Base-by-base conservation (phyloP, 305 asterid species). In the Fraxinus velutina region DNA sequence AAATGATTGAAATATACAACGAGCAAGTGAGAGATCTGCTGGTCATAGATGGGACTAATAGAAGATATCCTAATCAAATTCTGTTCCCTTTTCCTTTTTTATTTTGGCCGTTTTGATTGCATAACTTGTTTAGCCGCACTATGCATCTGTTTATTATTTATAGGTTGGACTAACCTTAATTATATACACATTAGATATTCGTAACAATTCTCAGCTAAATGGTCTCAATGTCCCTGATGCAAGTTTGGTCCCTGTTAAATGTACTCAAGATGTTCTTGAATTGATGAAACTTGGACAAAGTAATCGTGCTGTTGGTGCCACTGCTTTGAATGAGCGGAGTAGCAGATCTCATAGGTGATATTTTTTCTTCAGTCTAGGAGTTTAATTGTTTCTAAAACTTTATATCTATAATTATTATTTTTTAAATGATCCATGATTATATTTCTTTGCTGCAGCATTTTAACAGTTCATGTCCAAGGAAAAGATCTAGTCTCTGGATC, bases 191-290 rank as follows among this genome's bases (percentile, higher is more conserved):
- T 91, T 94, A 89, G 98, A 94, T 80, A 90, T 94, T 76, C 87
- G 98, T 78, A 94, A 94, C 89, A 92, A 92, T 82, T 94, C 97
- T 81, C 98, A 94, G 84, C 92, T 91, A 24, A 94, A 94, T 62
- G 98, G 98, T 73, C 96, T 94, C 42, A 94, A 94, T 84, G 98
- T 94, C 74, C 98, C 98, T 34, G 97, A 94, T 86, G 98, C 98
- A 6, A 88, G 92, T 85, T 81, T 94, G 71, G 78, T 93, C 85
- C 90, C 92, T 3, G 98, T 94, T 29, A 92, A 85, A 81, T 85
- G 92, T 76, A 93, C 98, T 81, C 91, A 89, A 91, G 97, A 94
- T 85, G 98, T 94, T 86, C 92, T 94, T 83, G 98, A 90, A 52
- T 87, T 90, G 91, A 94, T 94, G 98, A 91, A 86, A 87, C 85